These are phyloP conservation scores for Pochonia chlamydosporia DNA, from an alignment of 2,329 filamentous ascomycete genomes.

Conservation along the genomic window DNA sequence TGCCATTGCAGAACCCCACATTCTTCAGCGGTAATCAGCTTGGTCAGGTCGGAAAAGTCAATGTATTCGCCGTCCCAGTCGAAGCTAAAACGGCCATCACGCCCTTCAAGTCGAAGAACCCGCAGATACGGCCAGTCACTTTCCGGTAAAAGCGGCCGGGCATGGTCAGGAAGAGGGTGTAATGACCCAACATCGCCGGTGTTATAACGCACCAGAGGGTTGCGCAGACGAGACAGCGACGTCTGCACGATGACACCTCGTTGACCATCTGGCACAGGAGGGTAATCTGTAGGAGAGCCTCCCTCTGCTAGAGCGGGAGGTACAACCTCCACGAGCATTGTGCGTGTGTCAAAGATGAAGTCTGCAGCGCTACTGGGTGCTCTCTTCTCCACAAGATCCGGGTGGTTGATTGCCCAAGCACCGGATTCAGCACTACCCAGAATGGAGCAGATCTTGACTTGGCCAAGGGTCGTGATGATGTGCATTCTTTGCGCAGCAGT, in stretches of 20 bases:
- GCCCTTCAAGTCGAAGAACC: slow-evolving; percentile 32
- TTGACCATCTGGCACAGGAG: slow-evolving; percentile 23
- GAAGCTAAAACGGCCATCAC: slow-evolving; percentile 37
- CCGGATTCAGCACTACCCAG: slow-evolving; percentile 36
- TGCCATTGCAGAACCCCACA: slow-evolving; percentile 36
- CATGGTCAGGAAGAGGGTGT: slow-evolving; percentile 22
- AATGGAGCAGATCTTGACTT: slow-evolving; percentile 32
- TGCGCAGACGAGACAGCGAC: slow-evolving; percentile 30
- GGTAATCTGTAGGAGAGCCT: background rate
- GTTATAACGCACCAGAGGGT: slow-evolving; percentile 37
- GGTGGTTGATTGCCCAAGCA: slow-evolving; percentile 25
- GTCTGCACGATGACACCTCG: slow-evolving; percentile 34
- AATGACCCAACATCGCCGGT: slow-evolving; percentile 36
- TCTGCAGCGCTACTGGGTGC: slow-evolving; percentile 15
- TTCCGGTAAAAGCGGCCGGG: slow-evolving; percentile 13
- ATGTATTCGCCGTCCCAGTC: slow-evolving; percentile 32
- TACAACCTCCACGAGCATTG: slow-evolving; percentile 30
- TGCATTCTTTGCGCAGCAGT: too few species aligned
- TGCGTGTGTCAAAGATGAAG: slow-evolving; percentile 32
- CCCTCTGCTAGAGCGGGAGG: slow-evolving; percentile 14
- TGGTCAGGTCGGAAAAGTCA: slow-evolving; percentile 25
- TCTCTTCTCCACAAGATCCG: slow-evolving; percentile 18
- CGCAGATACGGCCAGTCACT: slow-evolving; percentile 19
- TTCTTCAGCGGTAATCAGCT: slow-evolving; percentile 16
- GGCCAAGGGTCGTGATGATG: too few species aligned